phyloP scores from a whole-genome alignment of 495 filamentous ascomycete species.

The Penicillium cosmopolitanum region DNA sequence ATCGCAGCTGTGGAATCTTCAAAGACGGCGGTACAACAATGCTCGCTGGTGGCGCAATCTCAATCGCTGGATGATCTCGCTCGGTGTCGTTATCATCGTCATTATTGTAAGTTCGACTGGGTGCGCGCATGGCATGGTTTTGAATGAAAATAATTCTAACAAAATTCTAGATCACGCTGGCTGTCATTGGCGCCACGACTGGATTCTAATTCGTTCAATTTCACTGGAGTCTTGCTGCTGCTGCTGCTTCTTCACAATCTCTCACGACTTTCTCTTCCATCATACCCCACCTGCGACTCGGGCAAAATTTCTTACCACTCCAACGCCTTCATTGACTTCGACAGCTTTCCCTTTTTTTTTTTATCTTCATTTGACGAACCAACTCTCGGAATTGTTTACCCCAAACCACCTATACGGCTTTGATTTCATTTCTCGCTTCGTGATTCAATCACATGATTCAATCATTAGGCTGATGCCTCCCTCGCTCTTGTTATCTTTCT shows the following conservation, averaged over 20 bases:
- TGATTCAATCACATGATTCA: no score
- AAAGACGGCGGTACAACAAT: slow-evolving; percentile 73
- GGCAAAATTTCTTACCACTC: background rate
- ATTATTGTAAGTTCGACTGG: slow-evolving; percentile 63
- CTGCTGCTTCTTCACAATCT: slow-evolving; percentile 5
- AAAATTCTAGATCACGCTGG: slow-evolving; percentile 54
- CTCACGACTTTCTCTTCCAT: slow-evolving; percentile 5
- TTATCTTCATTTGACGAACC: slow-evolving; percentile 1
- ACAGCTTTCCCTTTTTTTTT: slow-evolving; percentile 5
- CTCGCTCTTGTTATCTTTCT: slow-evolving; percentile 5
- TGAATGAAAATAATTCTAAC: slow-evolving; percentile 15
- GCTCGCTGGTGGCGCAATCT: slow-evolving; percentile 91
- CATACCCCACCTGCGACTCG: slow-evolving; percentile 22
- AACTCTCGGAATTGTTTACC: slow-evolving; percentile 1
- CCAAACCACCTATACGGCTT: background rate
- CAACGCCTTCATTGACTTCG: slow-evolving; percentile 15
- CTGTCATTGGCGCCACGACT: slow-evolving; percentile 57
- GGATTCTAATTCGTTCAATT: slow-evolving; percentile 37
- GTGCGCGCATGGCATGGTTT: background rate
- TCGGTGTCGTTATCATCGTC: slow-evolving; percentile 78
- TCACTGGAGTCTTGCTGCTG: background rate
- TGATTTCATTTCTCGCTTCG: slow-evolving; percentile 7
- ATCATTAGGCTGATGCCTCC: background rate
- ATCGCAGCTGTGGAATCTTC: slow-evolving; percentile 47
- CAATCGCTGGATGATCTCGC: slow-evolving; percentile 81